These are phyloP conservation scores for Chamaecyparis obtusa DNA, from an alignment of 75 land plant genomes.

Conservation along the genomic window DNA sequence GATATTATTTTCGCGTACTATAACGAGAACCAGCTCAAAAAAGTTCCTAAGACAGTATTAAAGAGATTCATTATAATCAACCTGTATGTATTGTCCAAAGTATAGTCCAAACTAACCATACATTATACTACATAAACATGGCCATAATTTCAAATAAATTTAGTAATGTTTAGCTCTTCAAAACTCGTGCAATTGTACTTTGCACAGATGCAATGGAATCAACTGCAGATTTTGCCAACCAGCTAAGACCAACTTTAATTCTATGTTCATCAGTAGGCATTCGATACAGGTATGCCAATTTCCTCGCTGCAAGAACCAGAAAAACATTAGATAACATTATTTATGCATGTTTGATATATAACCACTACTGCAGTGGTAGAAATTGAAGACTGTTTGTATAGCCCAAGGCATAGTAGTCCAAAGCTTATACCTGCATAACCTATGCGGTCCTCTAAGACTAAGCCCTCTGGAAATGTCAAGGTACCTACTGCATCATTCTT, in stretches of 20 bases:
- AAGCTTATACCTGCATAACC: conserved; percentile 76
- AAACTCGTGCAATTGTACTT: conserved; percentile 41
- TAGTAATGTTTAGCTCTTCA: not conserved
- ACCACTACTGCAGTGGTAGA: not conserved
- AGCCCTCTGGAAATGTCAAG: conserved; percentile 78
- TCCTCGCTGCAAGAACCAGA: conserved; percentile 69
- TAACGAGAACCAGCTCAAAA: not conserved
- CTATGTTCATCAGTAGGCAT: conserved; percentile 95
- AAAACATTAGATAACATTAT: not conserved
- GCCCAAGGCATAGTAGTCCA: not conserved
- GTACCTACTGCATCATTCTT: conserved; percentile 81
- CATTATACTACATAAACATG: not conserved
- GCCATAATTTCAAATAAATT: not conserved
- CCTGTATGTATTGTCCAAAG: not conserved
- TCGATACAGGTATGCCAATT: conserved; percentile 79
- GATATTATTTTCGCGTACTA: not conserved
- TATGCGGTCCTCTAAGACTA: conserved; percentile 87
- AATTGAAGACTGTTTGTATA: not conserved
- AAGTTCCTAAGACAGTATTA: not conserved
- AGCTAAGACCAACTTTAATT: conserved; percentile 87
- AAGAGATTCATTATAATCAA: not conserved
- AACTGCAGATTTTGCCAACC: conserved; percentile 85
- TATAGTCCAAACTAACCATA: not conserved
- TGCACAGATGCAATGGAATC: conserved; percentile 78
- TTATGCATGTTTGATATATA: not conserved